Conservation (phyloP, 208 protist species). For the Trypanosoma vivax region DNA sequence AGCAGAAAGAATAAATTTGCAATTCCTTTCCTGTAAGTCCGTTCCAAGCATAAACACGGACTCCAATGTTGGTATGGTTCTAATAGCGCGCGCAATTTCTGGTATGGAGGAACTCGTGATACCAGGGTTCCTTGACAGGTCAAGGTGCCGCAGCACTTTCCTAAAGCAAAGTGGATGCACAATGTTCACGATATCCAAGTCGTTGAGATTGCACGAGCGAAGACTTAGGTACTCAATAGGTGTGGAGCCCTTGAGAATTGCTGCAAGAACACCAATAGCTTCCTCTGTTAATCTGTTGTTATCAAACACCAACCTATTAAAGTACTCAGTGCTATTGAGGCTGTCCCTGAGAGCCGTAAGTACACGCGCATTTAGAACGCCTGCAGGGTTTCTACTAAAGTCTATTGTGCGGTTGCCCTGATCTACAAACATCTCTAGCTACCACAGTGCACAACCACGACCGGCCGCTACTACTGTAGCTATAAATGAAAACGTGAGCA, state of each 20-base stretch:
- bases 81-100: conserved; percentile 35
- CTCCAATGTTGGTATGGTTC: conserved; percentile 25
- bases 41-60: conserved; percentile 40
- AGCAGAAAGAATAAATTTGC: conserved; percentile 28
- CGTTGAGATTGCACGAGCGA: conserved; percentile 41
- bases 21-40: conserved; percentile 23
- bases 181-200: conserved; percentile 63
- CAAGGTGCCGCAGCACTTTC: conserved; percentile 25
- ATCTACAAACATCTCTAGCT: conserved; percentile 21
- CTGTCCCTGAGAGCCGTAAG: conserved; percentile 40
- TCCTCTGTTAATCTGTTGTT: conserved; percentile 57
- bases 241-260: conserved; percentile 45
- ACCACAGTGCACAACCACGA: background rate
- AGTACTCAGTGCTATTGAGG: conserved; percentile 47
- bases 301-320: conserved; percentile 43
- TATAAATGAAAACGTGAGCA: conserved; percentile 1
- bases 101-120: conserved; percentile 43
- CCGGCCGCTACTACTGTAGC: background rate
- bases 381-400: conserved; percentile 47
- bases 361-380: conserved; percentile 38
- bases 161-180: conserved; percentile 31
- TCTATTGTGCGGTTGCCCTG: conserved; percentile 31
- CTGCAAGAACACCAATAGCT: conserved; percentile 43
- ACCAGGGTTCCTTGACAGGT: conserved; percentile 59
- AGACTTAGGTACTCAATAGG: conserved; percentile 45